Conservation (phyloP, 768 basidiomycete genomes). For the Lactifluus piperatus region DNA sequence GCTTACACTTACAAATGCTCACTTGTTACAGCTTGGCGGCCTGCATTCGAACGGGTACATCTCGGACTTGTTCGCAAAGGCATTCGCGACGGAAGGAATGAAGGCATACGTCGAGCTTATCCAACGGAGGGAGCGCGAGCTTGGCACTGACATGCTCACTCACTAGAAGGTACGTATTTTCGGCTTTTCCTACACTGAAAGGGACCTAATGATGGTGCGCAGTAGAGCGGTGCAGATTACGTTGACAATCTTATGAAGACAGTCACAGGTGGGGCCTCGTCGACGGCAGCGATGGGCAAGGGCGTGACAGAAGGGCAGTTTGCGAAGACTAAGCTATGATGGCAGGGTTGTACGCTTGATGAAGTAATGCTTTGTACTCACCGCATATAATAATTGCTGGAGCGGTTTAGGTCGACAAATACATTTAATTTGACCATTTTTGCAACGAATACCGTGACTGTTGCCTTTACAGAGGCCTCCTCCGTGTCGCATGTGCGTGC, state of each 20-base stretch:
- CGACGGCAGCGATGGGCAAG: slow-evolving; percentile 98
- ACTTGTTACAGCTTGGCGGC: slow-evolving; percentile 69
- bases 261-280: slow-evolving; percentile 93
- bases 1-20: not conserved
- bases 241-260: slow-evolving; percentile 89
- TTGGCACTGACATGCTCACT: slow-evolving; percentile 92
- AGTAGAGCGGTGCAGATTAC: slow-evolving; percentile 96
- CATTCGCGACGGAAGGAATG: slow-evolving; percentile 93
- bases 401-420: no score
- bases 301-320: slow-evolving; percentile 94
- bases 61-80: slow-evolving; percentile 82
- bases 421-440: no score
- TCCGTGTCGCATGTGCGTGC: no score
- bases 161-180: slow-evolving; percentile 76
- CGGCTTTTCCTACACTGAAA: not conserved
- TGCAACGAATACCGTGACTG: no score
- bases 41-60: slow-evolving; percentile 98
- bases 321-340: slow-evolving; percentile 37
- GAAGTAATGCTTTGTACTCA: not conserved
- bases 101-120: slow-evolving; percentile 96
- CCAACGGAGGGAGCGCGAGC: slow-evolving; percentile 85
- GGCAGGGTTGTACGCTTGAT: not conserved
- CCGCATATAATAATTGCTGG: no score
- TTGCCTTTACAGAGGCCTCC: no score
- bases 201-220: slow-evolving; percentile 17